These are phyloP conservation scores for Saccharomycopsis babjevae DNA, from an alignment of 805 yeast species.

Conservation along the genomic window DNA sequence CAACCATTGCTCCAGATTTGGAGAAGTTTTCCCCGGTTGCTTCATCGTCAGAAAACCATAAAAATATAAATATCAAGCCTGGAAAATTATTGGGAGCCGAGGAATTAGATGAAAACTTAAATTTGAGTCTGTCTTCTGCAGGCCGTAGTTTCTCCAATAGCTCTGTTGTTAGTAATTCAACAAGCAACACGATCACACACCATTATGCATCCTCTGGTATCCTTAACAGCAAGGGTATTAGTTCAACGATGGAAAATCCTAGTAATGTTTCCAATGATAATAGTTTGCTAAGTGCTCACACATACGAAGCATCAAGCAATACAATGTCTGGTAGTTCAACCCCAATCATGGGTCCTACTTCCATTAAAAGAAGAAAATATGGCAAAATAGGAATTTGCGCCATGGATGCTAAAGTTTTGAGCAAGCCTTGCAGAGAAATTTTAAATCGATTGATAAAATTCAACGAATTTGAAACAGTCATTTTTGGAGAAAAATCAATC, in stretches of 20 bases:
- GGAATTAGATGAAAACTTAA: not conserved
- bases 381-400: slow-evolving; percentile 99
- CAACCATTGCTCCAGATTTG: slow-evolving; percentile 69
- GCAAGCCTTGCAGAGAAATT: slow-evolving; percentile 91
- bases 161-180: not conserved
- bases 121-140: not conserved
- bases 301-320: not conserved
- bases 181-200: not conserved
- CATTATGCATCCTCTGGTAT: not conserved
- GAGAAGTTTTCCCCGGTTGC: slow-evolving; percentile 68
- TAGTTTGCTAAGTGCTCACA: not conserved
- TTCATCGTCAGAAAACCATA: slow-evolving; percentile 38
- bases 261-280: not conserved
- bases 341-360: not conserved
- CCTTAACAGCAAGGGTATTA: not conserved
- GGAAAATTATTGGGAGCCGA: not conserved
- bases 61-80: not conserved
- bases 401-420: slow-evolving; percentile 92
- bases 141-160: not conserved
- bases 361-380: slow-evolving; percentile 4
- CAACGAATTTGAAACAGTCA: slow-evolving; percentile 93
- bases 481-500: slow-evolving; percentile 95
- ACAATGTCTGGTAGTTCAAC: not conserved
- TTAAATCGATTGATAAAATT: slow-evolving; percentile 78
- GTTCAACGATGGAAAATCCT: not conserved